These are phyloP conservation scores for Candida dubliniensis DNA, from an alignment of 1,139 yeast genomes.

Conservation along the genomic window DNA sequence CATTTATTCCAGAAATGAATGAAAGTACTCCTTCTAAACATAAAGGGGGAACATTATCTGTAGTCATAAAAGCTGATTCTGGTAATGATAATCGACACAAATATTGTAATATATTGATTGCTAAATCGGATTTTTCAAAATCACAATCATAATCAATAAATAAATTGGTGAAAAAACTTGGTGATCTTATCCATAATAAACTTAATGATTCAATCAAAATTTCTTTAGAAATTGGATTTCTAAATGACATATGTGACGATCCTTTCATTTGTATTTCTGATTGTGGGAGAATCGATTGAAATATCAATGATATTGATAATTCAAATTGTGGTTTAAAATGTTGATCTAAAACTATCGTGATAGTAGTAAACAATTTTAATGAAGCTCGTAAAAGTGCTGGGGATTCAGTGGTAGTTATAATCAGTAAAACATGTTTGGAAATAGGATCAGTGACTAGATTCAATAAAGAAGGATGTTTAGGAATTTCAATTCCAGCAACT, in stretches of 20 bases:
- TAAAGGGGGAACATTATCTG: constrained; percentile 89
- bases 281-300: constrained; percentile 53
- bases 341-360: constrained; percentile 58
- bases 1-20: constrained; percentile 65
- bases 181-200: constrained; percentile 80
- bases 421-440: constrained; percentile 78
- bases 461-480: constrained; percentile 65
- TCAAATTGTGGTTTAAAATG: constrained; percentile 68
- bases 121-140: constrained; percentile 78
- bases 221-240: constrained; percentile 57
- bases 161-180: constrained; percentile 71
- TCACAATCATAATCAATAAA: constrained; percentile 91
- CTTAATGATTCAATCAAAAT: constrained; percentile 82
- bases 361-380: constrained; percentile 70
- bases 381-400: constrained; percentile 73
- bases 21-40: constrained; percentile 86
- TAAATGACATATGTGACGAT: constrained; percentile 23
- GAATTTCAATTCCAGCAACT: constrained; percentile 69
- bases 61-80: constrained; percentile 71
- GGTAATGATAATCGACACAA: constrained; percentile 78
- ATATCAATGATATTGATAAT: constrained; percentile 58
- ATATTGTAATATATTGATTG: constrained; percentile 67
- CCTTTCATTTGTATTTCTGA: constrained; percentile 23
- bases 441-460: constrained; percentile 73
- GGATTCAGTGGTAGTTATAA: constrained; percentile 70